These are phyloP conservation scores for Pistacia vera DNA, from an alignment of 345 rosid species.

Conservation along the genomic window DNA sequence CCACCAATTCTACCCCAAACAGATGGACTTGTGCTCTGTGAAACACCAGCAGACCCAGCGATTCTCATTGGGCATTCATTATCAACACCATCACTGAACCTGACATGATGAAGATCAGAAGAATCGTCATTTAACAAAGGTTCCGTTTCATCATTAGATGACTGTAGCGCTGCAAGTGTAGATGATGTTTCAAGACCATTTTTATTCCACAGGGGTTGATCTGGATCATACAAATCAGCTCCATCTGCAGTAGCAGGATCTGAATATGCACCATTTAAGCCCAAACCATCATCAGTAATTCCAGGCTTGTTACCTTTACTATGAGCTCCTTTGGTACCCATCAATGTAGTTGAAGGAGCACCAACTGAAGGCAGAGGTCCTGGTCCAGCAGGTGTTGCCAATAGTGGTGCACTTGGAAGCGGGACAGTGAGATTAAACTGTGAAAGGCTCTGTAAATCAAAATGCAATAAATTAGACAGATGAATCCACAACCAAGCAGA, in stretches of 20 bases:
- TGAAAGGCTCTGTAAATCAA: conserved; percentile 81
- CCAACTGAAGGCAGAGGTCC: conserved; percentile 53
- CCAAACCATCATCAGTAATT: conserved; percentile 57
- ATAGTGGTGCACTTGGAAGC: conserved; percentile 70
- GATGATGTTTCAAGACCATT: conserved; percentile 68
- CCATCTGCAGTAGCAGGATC: conserved; percentile 49
- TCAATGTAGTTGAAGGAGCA: conserved; percentile 50
- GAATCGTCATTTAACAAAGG: conserved; percentile 49
- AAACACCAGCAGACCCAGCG: conserved; percentile 32
- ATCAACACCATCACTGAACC: conserved; percentile 37
- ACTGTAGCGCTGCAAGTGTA: conserved; percentile 46
- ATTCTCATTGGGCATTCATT: conserved; percentile 40
- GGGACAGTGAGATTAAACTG: conserved; percentile 97
- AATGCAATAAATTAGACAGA: conserved; percentile 32
- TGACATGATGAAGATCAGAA: conserved; percentile 42
- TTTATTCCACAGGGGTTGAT: conserved; percentile 94
- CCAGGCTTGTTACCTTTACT: conserved; percentile 49
- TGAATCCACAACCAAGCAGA: conserved; percentile 10
- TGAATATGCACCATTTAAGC: conserved; percentile 57
- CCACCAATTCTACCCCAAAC: conserved; percentile 78
- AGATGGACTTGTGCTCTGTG: conserved; percentile 49
- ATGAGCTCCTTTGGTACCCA: conserved; percentile 47
- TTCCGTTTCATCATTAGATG: conserved; percentile 61
- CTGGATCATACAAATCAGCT: conserved; percentile 95
- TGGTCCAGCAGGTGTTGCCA: conserved; percentile 58